Evolutionary conservation across 2,329 filamentous ascomycete genomes (phyloP), one percentile per base, ranked within the genome.

Genomic region (Scedosporium dehoogii): DNA sequence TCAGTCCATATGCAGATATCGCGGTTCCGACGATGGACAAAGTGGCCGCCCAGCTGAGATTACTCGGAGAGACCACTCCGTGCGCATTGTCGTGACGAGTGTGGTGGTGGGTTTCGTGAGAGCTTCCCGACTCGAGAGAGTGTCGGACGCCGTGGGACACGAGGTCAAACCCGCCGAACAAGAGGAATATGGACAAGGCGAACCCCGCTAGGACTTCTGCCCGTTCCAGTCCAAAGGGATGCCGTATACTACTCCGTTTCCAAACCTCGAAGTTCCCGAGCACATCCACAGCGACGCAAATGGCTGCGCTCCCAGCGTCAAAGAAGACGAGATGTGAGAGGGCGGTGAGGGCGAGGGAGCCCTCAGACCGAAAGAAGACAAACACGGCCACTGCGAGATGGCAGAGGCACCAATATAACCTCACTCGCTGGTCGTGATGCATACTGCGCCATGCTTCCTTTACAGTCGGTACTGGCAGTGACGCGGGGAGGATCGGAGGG

Each of bases 251-350:
- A 68, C 90, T 93, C 57, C 93, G 85, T 66, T 91, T 91, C 94
- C 94, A 99, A 48, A 97, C 92, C 72, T 99, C 94, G 69, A 99
- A 99, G 73, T 99, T 99, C 60, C 90, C 87, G 58, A 97, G 84
- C 1, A 97, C 90, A 71, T 99, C 94, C 57, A 97, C 93, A 12
- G 85, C 87, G 3, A 96, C 92, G 73, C 93, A 97, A 4, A 97
- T 85, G 58, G 92, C 87, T 4, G 94, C 94, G 41, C 92, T 94
- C 1, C 96, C 85, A 7, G 94, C 93, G 72, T 99, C 94, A 73
- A 97, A 99, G 73, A 97, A 90, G 64, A 97, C 88, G 57, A 99
- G 80, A 70, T 97, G 92, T 9, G 92, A 96, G 18, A 99, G 79
- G 0, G 93, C 93, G 6, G 92, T 97, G 77, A 96, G 89, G 10